Percentiles rank a stretch among this genome's conserved stretches.
These are phyloP conservation scores for Jimgerdemannia lactiflua DNA, from an alignment of 192 early-diverging fungal genomes.

Conservation along the genomic window DNA sequence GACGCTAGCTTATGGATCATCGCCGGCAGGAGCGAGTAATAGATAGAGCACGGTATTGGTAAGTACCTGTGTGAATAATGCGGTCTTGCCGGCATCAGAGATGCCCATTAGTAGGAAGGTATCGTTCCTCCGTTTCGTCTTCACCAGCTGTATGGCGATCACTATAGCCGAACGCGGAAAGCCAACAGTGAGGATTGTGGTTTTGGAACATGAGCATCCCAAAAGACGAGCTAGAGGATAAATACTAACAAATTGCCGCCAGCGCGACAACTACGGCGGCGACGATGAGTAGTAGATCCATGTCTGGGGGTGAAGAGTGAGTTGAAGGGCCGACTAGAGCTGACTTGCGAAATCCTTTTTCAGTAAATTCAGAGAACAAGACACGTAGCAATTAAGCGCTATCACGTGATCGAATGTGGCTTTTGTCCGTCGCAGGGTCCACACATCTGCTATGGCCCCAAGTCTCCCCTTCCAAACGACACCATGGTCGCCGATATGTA, in stretches of 20 bases:
- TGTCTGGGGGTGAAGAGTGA: background rate
- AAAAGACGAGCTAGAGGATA: background rate
- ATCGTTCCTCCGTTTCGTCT: constrained; percentile 6
- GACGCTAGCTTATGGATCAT: too few relatives aligned
- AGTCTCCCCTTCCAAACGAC: too few relatives aligned
- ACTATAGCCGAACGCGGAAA: background rate
- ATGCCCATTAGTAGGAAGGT: constrained; percentile 25
- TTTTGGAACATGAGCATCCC: background rate
- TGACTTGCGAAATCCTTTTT: too few relatives aligned
- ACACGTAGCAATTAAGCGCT: too few relatives aligned
- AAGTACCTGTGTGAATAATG: constrained; percentile 15
- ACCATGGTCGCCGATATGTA: too few relatives aligned
- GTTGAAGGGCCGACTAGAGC: background rate
- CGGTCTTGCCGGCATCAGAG: constrained; percentile 30
- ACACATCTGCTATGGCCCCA: too few relatives aligned
- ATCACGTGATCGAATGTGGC: too few relatives aligned
- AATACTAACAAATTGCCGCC: background rate
- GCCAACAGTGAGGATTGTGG: background rate
- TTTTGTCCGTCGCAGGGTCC: too few relatives aligned
- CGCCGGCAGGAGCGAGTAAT: background rate
- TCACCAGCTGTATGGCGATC: too few relatives aligned
- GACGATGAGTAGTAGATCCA: background rate
- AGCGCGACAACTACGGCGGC: background rate
- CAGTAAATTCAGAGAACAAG: too few relatives aligned
- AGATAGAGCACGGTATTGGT: constrained; percentile 4